A percentile compares a stretch with the other conserved stretches of the same genome.
Conservation (phyloP, 805 yeast genomes). For the Candida methanosorbosa region DNA sequence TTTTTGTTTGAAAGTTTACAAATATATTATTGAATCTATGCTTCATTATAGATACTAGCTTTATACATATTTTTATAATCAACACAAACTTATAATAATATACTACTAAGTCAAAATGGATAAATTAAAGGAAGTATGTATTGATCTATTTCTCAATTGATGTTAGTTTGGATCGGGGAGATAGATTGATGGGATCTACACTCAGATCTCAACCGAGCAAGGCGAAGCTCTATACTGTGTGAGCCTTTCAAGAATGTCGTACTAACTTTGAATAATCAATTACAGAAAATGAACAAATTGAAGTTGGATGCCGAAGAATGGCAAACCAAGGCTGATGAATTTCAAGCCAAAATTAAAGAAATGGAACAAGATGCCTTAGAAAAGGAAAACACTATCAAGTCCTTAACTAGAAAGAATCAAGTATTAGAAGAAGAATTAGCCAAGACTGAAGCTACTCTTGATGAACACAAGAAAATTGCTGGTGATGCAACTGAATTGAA, state of each 20-base stretch:
- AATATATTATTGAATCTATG: too few relatives aligned
- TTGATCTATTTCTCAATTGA: too few relatives aligned
- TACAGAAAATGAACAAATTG: constrained; percentile 75
- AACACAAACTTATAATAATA: too few relatives aligned
- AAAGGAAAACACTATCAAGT: constrained; percentile 91
- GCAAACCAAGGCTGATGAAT: constrained; percentile 94
- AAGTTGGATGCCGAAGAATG: constrained; percentile 94
- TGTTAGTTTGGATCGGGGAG: too few relatives aligned
- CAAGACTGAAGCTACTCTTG: constrained; percentile 63
- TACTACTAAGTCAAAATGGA: constrained; percentile 31
- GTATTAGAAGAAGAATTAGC: constrained; percentile 79
- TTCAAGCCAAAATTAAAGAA: constrained; percentile 69
- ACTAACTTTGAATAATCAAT: background rate
- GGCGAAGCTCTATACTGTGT: too few relatives aligned
- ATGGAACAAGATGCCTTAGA: constrained; percentile 88
- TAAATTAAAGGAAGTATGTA: constrained; percentile 40
- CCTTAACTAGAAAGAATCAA: constrained; percentile 87
- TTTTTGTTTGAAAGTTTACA: too few relatives aligned
- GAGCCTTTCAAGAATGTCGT: too few relatives aligned
- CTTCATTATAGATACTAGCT: too few relatives aligned
- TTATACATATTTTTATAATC: too few relatives aligned
- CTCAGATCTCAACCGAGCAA: too few relatives aligned
- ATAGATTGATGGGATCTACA: too few relatives aligned
- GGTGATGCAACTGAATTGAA: constrained; percentile 87
- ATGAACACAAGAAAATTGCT: constrained; percentile 75